Evolutionary conservation across 306 rosid species (phyloP).

Genomic region (Trifolium fragiferum): DNA sequence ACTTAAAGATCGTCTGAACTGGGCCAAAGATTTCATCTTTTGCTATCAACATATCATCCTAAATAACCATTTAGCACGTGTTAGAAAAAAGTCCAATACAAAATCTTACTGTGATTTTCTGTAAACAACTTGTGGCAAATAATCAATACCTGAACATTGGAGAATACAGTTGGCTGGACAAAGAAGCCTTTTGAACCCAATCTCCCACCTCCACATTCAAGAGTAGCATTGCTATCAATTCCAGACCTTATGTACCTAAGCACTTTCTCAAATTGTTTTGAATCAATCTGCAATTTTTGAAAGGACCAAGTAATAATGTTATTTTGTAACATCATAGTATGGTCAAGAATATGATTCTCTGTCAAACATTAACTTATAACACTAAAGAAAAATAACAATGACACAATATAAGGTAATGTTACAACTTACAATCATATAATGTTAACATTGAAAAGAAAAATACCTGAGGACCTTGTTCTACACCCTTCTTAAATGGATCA

Average conservation of each 20-base stretch:
- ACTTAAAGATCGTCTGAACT: slow-evolving; percentile 86
- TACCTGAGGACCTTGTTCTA: slow-evolving; percentile 99
- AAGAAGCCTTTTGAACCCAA: slow-evolving; percentile 85
- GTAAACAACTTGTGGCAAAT: neutral
- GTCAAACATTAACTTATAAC: slow-evolving; percentile 5
- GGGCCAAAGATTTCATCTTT: slow-evolving; percentile 95
- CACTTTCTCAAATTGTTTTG: slow-evolving; percentile 76
- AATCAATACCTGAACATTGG: slow-evolving; percentile 78
- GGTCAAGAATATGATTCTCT: slow-evolving; percentile 29
- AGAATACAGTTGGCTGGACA: slow-evolving; percentile 92
- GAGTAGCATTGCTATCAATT: slow-evolving; percentile 69
- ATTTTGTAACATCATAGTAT: slow-evolving; percentile 7
- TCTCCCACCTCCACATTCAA: slow-evolving; percentile 89
- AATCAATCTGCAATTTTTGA: slow-evolving; percentile 63
- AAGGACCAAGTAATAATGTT: slow-evolving; percentile 32
- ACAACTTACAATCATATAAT: neutral
- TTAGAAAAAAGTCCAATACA: slow-evolving; percentile 34
- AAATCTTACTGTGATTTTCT: neutral
- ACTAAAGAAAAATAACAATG: neutral
- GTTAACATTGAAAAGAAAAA: neutral
- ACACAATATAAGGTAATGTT: neutral
- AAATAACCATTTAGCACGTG: slow-evolving; percentile 10
- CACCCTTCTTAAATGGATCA: slow-evolving; percentile 89
- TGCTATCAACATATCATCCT: slow-evolving; percentile 96
- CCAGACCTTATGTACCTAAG: slow-evolving; percentile 82